Conservation (phyloP, 2,329 filamentous ascomycete genomes). For the Pseudocercospora musae region DNA sequence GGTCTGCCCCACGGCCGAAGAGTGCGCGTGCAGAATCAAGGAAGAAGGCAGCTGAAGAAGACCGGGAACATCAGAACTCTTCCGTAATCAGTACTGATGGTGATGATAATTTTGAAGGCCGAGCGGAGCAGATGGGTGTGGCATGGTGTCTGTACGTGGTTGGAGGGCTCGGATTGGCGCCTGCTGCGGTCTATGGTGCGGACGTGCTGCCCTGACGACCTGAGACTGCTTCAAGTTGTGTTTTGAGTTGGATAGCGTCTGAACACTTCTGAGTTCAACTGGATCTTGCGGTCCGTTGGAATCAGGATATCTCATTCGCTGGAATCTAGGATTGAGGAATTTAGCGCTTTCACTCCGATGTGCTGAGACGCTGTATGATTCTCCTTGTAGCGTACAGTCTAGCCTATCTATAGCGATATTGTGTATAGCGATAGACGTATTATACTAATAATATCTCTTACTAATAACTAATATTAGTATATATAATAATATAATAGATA, state of each 20-base stretch:
- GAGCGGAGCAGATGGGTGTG: background rate
- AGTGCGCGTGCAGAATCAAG: background rate
- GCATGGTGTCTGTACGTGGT: background rate
- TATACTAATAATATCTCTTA: no score
- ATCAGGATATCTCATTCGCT: no score
- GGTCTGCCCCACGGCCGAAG: background rate
- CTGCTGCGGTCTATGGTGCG: background rate
- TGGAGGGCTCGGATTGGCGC: background rate
- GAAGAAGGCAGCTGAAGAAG: background rate
- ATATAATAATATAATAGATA: no score
- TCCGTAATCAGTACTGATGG: background rate
- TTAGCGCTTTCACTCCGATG: no score
- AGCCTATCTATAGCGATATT: no score
- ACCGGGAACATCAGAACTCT: background rate
- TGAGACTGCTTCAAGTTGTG: background rate
- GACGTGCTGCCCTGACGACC: background rate
- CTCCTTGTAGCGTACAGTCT: background rate
- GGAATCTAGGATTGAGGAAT: no score
- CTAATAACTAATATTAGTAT: no score
- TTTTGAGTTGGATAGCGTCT: background rate
- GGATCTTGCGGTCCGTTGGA: no score
- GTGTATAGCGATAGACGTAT: no score
- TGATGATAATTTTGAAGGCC: background rate
- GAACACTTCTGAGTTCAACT: no score
- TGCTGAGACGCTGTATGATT: no score